Base-by-base conservation (phyloP, 768 basidiomycete species). In the Macrolepiota albuminosa region DNA sequence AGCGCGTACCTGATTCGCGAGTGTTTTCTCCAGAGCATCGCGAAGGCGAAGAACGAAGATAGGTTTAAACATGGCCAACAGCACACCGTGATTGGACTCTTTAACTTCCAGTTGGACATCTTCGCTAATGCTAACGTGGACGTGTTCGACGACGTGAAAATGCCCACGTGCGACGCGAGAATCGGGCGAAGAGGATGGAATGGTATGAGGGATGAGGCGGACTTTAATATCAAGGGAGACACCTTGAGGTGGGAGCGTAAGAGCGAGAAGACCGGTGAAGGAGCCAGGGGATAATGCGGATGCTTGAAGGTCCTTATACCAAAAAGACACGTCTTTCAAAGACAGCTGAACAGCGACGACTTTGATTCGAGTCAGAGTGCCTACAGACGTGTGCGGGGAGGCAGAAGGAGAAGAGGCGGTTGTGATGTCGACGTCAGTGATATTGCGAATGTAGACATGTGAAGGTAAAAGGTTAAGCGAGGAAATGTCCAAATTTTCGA, bases 401-500 rank as follows among this genome's bases (percentile, higher is more conserved):
- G 67, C 72, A 9, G 70, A 66, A 4, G 75, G 76, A 0, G 81
- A 70, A 8, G 69, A 67, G 0, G 75, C 70, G 14, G 76, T 75
- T 3, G 76, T 73, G 64, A 88, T 82, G 63, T 78, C 74, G 43
- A 78, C 67, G 47, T 78, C 76, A 31, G 87, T 88, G 67, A 88
- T 86, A 65, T 89, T 88, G 59, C 87, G 84, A 39, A 90, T 81
- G 70, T 84, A 88, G 7, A 84, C 83, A 53, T 87, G 86, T 0
- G 88, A 87, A 0, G 89, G 89, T 16, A 87, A 79, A 33, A 89
- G 72, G 52, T 80, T 81, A 70, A 89, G 77, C 0, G 83, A 81
- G 3, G 88, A 88, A 21, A 91, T 76, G 63, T 89, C 83, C 36
- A 91, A 75, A 66, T 90, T 86, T 69, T 91, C 89, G 47, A 91